Evolutionary conservation across 1,284 basidiomycete species (phyloP), one percentile per base, ranked within the genome.

Genomic region (Neotropicomus parvogracilis): DNA sequence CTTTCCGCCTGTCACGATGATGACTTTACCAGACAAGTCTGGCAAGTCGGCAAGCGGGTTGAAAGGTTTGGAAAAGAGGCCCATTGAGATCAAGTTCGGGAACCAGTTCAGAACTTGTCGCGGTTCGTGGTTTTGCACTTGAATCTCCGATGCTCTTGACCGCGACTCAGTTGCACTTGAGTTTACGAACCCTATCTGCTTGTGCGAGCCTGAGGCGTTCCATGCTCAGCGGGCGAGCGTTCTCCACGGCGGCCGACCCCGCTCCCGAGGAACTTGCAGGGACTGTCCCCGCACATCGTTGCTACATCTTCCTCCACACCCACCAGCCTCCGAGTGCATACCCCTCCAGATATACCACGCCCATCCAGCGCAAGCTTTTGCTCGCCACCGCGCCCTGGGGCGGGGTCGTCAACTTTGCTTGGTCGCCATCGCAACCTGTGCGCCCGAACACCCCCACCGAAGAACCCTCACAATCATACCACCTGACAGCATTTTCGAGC

Each of bases 321-420:
- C 60, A 64, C 4, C 59, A 68, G 6, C 73, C 79, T 9, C 81
- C 81, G 2, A 58, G 70, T 2, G 49, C 61, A 6, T 83, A 80
- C 53, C 76, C 81, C 1, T 57, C 75, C 19, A 73, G 70, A n/a
- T 58, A 75, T 17, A 66, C 70, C 10, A 80, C 81, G 0, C 67
- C 74, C 4, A 49, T 85, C 1, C 76, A 79, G 42, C 71, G 75
- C n/a, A 73, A 70, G 9, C 66, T 86, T 17, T 73, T 75, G 47
- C 63, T 75, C 6, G 67, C 68, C 19, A 68, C 69, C 4, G 56
- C 64, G 19, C 63, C 67, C 54, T 78, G 71, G 70, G 77, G 77
- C 14, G 80, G 75, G 3, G 49, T 75, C n/a, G 77, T 82, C 50
- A 85, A 85, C 62, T 80, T 83, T 58, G 70, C 75, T 9, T 84